Base-by-base conservation (phyloP, 2,329 filamentous ascomycete genomes). In the Fusarium acutatum region DNA sequence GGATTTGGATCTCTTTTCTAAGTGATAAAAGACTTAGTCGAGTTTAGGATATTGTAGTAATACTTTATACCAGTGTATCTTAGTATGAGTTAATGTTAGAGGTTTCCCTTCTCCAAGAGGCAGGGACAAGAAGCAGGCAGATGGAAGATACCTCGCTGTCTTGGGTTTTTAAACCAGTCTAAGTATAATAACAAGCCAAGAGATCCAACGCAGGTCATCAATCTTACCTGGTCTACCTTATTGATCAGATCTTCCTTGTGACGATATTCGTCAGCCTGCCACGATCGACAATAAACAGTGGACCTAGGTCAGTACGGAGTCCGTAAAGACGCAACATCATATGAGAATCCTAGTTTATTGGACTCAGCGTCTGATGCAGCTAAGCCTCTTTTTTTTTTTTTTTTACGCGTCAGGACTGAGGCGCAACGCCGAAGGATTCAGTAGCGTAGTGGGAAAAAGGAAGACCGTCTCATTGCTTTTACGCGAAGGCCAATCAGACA, bases 1-100 rank as follows among this genome's bases (percentile, higher is more conserved):
- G 18, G n/a, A 14, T 5, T 43, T 0, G 15, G 41, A 24, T 15
- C 0, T 24, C 3, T 18, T 5, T 18, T 24, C 15, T 1, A 7
- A 6, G 10, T 7, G 5, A 43, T 12, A 7, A 12, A 18, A 18
- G n/a, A 24, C 10, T 17, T 17, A 9, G 10, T 6, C 5, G 10
- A n/a, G 14, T 15, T 17, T n/a, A 5, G 22, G 9, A 41, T 17
- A n/a, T 41, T 14, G 15, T 10, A 15, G 22, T 41, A 15, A 41
- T 41, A 3, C 22, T 17, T n/a, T 6, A 9, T 24, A 26, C 6
- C 0, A 28, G 24, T 22, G 28, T 46, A 28, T 46, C 43, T 22
- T 2, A 11, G 24, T 8, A 22, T 46, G 18, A 12, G 14, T 5
- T 20, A 14, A 15, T 10, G 0, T 20, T 40, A 4, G 38, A 40